Evolutionary conservation across 2,329 filamentous ascomycete species (phyloP).

Genomic region (Microcyclosporella mali): DNA sequence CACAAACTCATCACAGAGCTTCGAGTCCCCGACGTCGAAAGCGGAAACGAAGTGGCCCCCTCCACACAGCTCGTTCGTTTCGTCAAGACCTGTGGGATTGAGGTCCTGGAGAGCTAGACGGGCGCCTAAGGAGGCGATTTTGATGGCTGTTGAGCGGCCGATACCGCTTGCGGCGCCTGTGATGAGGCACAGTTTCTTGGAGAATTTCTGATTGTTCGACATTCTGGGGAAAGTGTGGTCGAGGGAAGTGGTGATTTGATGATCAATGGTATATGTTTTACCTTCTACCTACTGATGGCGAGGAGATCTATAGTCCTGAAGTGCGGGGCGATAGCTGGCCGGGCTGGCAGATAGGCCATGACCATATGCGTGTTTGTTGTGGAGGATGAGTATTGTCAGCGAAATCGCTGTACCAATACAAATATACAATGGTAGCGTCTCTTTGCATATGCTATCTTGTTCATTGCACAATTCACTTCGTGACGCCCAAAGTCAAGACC

Average conservation of each 20-base stretch:
- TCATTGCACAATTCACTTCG: neutral
- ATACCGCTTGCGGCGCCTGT: constrained; percentile 32
- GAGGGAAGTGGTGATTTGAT: no score
- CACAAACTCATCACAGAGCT: constrained; percentile 25
- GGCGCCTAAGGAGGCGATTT: constrained; percentile 41
- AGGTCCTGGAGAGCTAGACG: constrained; percentile 39
- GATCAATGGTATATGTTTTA: no score
- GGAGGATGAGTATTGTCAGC: no score
- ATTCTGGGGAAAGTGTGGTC: constrained; percentile 1
- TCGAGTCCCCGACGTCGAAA: constrained; percentile 28
- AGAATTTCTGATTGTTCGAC: constrained; percentile 15
- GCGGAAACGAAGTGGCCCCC: constrained; percentile 23
- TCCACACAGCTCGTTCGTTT: constrained; percentile 20
- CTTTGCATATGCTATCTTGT: neutral
- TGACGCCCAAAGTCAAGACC: neutral
- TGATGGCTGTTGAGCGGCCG: constrained; percentile 38
- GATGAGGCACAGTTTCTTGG: constrained; percentile 25
- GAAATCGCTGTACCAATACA: no score
- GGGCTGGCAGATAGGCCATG: constrained; percentile 3
- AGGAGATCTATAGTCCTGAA: constrained; percentile 1
- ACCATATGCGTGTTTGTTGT: neutral
- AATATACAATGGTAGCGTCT: neutral
- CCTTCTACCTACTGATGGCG: no score
- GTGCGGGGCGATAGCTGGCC: constrained; percentile 1
- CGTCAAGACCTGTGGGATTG: constrained; percentile 28